phyloP scores from a whole-genome alignment of 2,329 filamentous ascomycete genomes.

The Trichoderma sp. region DNA sequence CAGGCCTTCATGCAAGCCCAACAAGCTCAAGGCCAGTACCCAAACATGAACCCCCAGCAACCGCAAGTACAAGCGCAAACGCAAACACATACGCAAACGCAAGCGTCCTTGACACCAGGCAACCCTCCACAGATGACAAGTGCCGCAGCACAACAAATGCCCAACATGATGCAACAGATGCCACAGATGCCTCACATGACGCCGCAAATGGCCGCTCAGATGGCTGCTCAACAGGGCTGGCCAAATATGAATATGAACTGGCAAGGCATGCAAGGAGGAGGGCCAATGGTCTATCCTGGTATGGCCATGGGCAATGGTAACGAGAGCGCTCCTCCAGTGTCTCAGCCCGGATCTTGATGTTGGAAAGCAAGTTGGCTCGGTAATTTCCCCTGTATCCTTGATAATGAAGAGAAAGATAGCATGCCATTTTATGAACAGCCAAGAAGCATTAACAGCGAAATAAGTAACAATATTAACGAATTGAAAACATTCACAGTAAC shows the following conservation, averaged over 20 bases:
- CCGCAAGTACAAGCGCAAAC: not conserved
- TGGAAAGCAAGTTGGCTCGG: not conserved
- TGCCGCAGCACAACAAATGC: not conserved
- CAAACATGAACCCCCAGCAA: not conserved
- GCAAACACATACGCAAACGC: not conserved
- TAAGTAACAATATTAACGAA: no score
- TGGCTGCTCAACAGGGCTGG: not conserved
- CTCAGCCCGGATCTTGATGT: not conserved
- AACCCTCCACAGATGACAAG: not conserved
- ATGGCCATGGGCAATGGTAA: not conserved
- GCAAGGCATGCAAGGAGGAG: slow-evolving; percentile 6
- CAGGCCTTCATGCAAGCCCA: slow-evolving; percentile 2
- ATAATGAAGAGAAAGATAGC: not conserved
- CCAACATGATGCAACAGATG: not conserved
- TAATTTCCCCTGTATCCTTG: not conserved
- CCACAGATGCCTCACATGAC: not conserved
- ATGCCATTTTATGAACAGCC: no score
- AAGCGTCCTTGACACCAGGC: not conserved
- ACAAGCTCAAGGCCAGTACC: slow-evolving; percentile 1
- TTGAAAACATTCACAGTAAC: not conserved
- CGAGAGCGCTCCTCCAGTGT: not conserved
- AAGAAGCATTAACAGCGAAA: not conserved
- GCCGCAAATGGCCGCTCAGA: not conserved
- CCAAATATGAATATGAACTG: not conserved
- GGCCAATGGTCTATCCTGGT: not conserved